Evolutionary conservation across 169 alveolate genomes (phyloP).

Genomic region (Eimeria praecox): DNA sequence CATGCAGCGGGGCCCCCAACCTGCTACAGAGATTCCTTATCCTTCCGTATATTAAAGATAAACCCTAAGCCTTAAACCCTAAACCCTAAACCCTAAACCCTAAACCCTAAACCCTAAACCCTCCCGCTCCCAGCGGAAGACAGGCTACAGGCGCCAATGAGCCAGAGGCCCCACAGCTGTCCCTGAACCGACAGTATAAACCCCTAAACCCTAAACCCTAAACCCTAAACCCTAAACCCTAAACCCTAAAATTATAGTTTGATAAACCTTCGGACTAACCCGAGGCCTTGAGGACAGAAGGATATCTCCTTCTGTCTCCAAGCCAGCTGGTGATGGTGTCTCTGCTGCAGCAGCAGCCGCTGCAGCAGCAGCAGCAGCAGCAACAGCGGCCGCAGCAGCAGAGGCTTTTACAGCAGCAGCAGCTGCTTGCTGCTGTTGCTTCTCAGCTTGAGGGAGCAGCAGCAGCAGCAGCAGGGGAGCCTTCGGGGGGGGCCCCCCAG

Average conservation of each 20-base stretch:
- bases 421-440: slow-evolving; percentile 28
- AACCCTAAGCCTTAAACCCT: slow-evolving; percentile 19
- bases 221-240: slow-evolving; percentile 50
- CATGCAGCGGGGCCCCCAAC: slow-evolving; percentile 17
- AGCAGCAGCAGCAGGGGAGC: slow-evolving; percentile 25
- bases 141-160: background rate
- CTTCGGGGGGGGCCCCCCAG: slow-evolving; percentile 6
- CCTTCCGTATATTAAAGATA: background rate
- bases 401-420: slow-evolving; percentile 60
- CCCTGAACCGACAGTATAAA: background rate
- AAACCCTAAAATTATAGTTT: background rate
- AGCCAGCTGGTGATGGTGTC: background rate
- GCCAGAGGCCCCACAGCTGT: slow-evolving; percentile 31
- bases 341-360: background rate
- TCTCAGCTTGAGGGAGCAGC: slow-evolving; percentile 27
- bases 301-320: background rate
- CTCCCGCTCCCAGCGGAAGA: background rate
- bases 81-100: slow-evolving; percentile 33
- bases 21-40: background rate
- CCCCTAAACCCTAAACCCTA: slow-evolving; percentile 47
- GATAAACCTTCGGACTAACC: background rate
- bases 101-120: slow-evolving; percentile 13
- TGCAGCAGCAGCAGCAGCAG: slow-evolving; percentile 41
- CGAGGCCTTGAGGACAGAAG: slow-evolving; percentile 15
- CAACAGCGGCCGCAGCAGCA: slow-evolving; percentile 44